Conservation (phyloP, 768 basidiomycete species). For the Boletus rufocinnamomeus region DNA sequence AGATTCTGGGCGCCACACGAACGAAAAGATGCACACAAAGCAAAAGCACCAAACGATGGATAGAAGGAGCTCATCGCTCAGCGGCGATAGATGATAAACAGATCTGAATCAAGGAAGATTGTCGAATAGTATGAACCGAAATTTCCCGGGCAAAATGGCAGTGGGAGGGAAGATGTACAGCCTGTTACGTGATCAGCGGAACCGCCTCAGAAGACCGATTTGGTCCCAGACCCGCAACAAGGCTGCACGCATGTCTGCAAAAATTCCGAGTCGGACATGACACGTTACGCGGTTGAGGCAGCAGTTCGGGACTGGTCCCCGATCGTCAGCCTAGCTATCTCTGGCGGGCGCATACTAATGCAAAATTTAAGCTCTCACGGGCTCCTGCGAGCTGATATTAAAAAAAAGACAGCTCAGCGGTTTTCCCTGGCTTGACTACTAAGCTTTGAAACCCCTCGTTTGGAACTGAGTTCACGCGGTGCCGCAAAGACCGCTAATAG, state of each 20-base stretch:
- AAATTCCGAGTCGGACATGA: background rate
- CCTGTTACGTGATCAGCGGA: conserved; percentile 35
- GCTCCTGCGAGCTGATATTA: conserved; percentile 1
- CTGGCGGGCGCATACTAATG: background rate
- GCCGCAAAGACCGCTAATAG: conserved; percentile 11
- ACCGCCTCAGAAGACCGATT: conserved; percentile 24
- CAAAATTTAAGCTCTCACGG: conserved; percentile 13
- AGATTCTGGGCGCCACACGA: conserved; percentile 23
- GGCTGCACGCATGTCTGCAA: conserved; percentile 1
- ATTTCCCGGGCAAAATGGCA: conserved; percentile 18
- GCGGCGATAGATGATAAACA: conserved; percentile 15
- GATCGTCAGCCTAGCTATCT: conserved; percentile 2
- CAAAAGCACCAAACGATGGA: conserved; percentile 12
- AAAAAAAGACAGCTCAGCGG: background rate
- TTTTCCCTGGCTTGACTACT: background rate
- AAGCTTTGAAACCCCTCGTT: conserved; percentile 9
- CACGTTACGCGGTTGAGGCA: background rate
- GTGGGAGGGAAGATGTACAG: conserved; percentile 23
- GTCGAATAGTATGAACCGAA: conserved; percentile 20
- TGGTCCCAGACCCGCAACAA: conserved; percentile 11
- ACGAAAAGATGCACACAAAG: conserved; percentile 15
- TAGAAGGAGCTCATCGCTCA: conserved; percentile 18
- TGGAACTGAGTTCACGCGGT: conserved; percentile 20
- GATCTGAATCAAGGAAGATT: conserved; percentile 24
- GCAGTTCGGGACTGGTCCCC: background rate